Conservation (phyloP, 1,284 basidiomycete species). For the Tremellales sp. region DNA sequence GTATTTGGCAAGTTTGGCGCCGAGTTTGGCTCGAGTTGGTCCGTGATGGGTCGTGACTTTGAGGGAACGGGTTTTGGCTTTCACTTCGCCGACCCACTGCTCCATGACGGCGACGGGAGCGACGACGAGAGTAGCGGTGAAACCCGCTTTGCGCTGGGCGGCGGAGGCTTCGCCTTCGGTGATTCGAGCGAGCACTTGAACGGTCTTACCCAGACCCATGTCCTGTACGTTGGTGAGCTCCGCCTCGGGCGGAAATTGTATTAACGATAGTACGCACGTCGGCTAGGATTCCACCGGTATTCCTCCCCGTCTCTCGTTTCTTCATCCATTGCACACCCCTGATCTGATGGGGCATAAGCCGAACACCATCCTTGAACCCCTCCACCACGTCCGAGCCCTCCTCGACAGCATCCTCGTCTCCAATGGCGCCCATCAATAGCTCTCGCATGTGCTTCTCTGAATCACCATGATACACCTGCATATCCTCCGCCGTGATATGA, state of each 20-base stretch:
- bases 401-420: constrained; percentile 54
- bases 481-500: constrained; percentile 35
- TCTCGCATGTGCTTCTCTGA: constrained; percentile 55
- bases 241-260: too few species aligned
- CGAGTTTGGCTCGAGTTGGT: constrained; percentile 60
- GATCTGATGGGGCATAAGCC: constrained; percentile 80
- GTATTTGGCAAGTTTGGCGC: constrained; percentile 61
- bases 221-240: constrained; percentile 33
- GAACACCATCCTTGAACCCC: constrained; percentile 66
- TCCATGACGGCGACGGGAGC: constrained; percentile 78
- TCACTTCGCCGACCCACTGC: constrained; percentile 86
- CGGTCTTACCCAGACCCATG: constrained; percentile 76
- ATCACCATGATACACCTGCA: constrained; percentile 44
- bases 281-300: constrained; percentile 80
- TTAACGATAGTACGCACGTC: constrained; percentile 62
- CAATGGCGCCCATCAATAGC: constrained; percentile 49
- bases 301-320: constrained; percentile 72
- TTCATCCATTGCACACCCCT: constrained; percentile 80
- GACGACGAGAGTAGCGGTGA: constrained; percentile 67
- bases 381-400: constrained; percentile 62
- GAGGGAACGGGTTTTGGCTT: constrained; percentile 66
- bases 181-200: constrained; percentile 82
- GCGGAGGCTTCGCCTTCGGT: constrained; percentile 67
- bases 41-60: constrained; percentile 81
- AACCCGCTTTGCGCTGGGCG: constrained; percentile 68